Base-by-base conservation (phyloP, 2,329 filamentous ascomycete genomes). In the Xylaria multiplex region DNA sequence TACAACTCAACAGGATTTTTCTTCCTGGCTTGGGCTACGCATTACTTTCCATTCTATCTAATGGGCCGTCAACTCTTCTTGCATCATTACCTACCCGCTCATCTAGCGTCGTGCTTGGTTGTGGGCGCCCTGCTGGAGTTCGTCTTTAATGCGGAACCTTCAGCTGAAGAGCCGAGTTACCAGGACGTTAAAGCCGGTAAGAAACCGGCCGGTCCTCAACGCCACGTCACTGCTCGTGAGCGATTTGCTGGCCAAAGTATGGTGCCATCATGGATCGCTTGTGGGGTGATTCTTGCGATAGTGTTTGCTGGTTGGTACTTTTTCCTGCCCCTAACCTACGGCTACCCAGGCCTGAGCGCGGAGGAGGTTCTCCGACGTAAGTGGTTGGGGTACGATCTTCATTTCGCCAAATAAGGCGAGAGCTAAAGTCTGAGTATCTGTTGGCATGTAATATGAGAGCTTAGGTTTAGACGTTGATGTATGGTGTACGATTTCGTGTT, bases 1-100 rank as follows among this genome's bases (percentile, higher is more conserved):
- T 99, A 99, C 83, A 98, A 98, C 85, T 97, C 93, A 61, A 98
- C 96, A 0, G 96, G 96, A 27, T 99, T 99, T 87, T 96, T 99
- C 84, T 98, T 97, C 88, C 88, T 99, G 64, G 93, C 93, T 62
- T 99, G 96, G 96, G 93, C 93, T 14, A 95, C 93, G 2, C 96
- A 99, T 79, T 99, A 97, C 84, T 89, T 97, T 79, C 95, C 95
- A 59, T 99, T 99, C 85, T 99, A 90, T 83, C 88, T 97, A 70
- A 99, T 99, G 95, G 95, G 95, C 64, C 93, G 95, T 74, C 95
- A 99, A 79, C 90, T 97, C 70, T 99, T 99, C 89, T 81, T 99
- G 72, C 96, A 99, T 80, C 96, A 99, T 81, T 99, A 99, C 77
- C 88, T 99, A 3, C 96, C 96, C 0, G 93, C 96, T 0, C 96